Percentiles rank a stretch among this genome's conserved stretches.
Evolutionary conservation across 2,329 filamentous ascomycete species (phyloP).

Genomic region (Byssoonygena ceratinophila): DNA sequence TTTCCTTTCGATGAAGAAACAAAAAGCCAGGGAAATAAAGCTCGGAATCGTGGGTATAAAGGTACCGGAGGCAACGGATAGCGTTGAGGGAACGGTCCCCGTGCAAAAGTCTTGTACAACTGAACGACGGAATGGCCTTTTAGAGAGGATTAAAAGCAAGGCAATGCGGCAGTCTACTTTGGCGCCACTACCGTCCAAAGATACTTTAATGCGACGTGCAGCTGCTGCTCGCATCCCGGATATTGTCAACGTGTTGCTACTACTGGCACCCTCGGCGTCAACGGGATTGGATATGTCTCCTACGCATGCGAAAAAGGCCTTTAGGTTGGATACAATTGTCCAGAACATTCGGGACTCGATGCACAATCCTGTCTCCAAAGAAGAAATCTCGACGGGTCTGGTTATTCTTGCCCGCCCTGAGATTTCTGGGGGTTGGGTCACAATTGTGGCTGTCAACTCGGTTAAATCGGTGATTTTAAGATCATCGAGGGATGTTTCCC

Average conservation of each 20-base stretch:
- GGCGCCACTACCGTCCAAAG: conserved; percentile 39
- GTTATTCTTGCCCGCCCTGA: conserved; percentile 39
- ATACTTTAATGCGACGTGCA: conserved; percentile 50
- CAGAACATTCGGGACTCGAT: conserved; percentile 60
- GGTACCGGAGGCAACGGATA: conserved; percentile 18
- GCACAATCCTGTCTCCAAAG: conserved; percentile 38
- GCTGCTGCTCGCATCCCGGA: conserved; percentile 60
- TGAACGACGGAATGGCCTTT: conserved; percentile 49
- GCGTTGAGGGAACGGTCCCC: conserved; percentile 12
- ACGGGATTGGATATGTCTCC: conserved; percentile 26
- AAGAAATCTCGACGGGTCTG: conserved; percentile 41
- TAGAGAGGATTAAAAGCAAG: conserved; percentile 67
- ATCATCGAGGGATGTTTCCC: conserved; percentile 29
- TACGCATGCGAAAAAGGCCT: conserved; percentile 50
- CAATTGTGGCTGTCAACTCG: conserved; percentile 37
- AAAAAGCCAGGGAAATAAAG: conserved; percentile 33
- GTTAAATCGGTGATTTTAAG: conserved; percentile 40
- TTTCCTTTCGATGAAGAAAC: conserved; percentile 20
- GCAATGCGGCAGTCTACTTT: conserved; percentile 43
- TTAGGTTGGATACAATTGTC: conserved; percentile 53
- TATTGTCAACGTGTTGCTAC: conserved; percentile 55
- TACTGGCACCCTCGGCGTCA: conserved; percentile 41
- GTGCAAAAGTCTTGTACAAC: conserved; percentile 21
- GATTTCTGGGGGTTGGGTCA: conserved; percentile 42
- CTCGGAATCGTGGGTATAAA: conserved; percentile 31